Evolutionary conservation across 768 basidiomycete species (phyloP).

Genomic region (Phlebiopsis gigantea): DNA sequence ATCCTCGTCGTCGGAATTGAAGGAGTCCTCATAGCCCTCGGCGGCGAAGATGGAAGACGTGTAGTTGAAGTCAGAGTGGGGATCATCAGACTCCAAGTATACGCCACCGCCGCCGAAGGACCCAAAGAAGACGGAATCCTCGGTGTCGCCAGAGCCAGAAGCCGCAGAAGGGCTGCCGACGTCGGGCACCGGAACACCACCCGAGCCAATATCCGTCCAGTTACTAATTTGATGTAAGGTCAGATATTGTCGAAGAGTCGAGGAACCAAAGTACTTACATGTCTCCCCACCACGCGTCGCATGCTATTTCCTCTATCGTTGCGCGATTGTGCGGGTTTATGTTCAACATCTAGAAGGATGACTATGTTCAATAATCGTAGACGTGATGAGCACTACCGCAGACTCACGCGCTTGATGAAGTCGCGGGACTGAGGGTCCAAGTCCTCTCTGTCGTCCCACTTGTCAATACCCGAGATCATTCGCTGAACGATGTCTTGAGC

Average conservation of each 20-base stretch:
- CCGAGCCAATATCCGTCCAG: background rate
- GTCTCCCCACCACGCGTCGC: constrained; percentile 1
- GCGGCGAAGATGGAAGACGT: background rate
- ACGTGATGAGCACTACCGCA: background rate
- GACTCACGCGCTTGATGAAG: background rate
- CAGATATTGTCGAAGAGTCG: background rate
- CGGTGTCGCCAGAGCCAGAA: background rate
- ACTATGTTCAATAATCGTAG: background rate
- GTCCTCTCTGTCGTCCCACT: background rate
- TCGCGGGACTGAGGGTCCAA: background rate
- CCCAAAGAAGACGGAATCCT: constrained; percentile 1
- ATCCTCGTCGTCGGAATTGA: background rate
- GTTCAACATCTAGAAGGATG: background rate
- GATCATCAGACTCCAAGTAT: constrained; percentile 2
- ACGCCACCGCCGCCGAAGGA: constrained; percentile 7
- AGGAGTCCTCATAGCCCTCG: background rate
- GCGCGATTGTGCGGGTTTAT: background rate
- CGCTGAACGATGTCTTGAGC: background rate
- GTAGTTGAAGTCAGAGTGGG: constrained; percentile 6
- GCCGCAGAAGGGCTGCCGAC: background rate
- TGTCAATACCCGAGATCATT: background rate
- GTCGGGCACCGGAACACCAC: background rate
- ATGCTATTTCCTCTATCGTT: background rate
- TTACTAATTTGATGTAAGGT: background rate
- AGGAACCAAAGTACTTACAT: background rate